Evolutionary conservation across 192 early-diverging fungal species (phyloP).

Genomic region (Backusella circina): DNA sequence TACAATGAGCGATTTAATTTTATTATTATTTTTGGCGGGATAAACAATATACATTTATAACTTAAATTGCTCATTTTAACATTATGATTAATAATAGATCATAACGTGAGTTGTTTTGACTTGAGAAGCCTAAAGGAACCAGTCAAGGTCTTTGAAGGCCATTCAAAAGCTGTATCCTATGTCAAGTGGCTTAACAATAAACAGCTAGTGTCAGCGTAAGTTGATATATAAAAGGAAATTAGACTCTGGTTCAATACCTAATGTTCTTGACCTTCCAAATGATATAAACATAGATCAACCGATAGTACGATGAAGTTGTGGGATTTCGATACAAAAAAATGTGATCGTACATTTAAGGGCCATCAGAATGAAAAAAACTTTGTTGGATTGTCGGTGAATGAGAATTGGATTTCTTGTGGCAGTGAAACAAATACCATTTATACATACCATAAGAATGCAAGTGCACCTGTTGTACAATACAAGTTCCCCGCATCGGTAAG

Average conservation of each 20-base stretch:
- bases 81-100: constrained; percentile 48
- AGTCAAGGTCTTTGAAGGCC: constrained; percentile 75
- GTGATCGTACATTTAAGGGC: constrained; percentile 72
- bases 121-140: constrained; percentile 69
- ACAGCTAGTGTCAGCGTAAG: constrained; percentile 76
- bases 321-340: constrained; percentile 52
- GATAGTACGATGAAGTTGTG: constrained; percentile 91
- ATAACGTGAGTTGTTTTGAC: constrained; percentile 92
- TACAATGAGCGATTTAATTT: constrained; percentile 25
- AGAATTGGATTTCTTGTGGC: constrained; percentile 89
- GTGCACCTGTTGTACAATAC: constrained; percentile 69
- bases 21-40: not conserved
- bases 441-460: constrained; percentile 74
- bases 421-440: constrained; percentile 91
- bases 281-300: constrained; percentile 56
- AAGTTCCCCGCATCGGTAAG: constrained; percentile 80
- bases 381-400: constrained; percentile 84
- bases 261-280: not conserved
- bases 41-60: constrained; percentile 6
- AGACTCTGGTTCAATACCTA: not conserved
- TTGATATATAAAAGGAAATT: not conserved
- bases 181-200: constrained; percentile 79
- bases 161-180: constrained; percentile 93
- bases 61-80: not conserved
- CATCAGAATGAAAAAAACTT: constrained; percentile 96